Evolutionary conservation across 305 asterid genomes (phyloP).

Genomic region (Fraxinus angustifolia): DNA sequence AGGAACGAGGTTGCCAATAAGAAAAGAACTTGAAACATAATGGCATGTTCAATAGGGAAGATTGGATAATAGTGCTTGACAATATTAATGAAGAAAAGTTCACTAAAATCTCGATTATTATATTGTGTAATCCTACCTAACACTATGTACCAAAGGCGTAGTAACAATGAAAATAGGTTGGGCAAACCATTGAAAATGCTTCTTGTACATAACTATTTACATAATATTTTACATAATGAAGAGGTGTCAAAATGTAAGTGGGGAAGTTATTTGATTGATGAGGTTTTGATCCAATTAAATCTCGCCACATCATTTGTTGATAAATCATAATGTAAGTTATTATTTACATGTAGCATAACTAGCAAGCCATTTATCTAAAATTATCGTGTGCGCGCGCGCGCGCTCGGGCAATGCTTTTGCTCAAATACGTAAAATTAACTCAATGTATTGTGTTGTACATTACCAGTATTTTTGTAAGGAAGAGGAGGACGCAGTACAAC

Average conservation of each 20-base stretch:
- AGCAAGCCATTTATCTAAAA: not conserved
- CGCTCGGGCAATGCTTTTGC: not conserved
- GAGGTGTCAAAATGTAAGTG: not conserved
- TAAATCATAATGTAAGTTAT: not conserved
- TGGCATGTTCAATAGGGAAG: not conserved
- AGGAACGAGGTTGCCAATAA: not conserved
- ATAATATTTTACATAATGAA: too few species aligned
- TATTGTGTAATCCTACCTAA: not conserved
- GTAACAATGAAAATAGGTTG: not conserved
- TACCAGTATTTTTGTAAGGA: slow-evolving; percentile 70
- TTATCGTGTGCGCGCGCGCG: not conserved
- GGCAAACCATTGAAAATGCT: not conserved
- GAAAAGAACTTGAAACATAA: not conserved
- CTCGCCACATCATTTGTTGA: not conserved
- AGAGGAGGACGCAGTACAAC: slow-evolving; percentile 79
- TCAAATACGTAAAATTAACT: not conserved
- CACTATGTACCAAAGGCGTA: not conserved
- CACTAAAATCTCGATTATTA: not conserved
- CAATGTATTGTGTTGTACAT: not conserved
- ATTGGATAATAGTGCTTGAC: not conserved
- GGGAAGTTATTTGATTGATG: not conserved
- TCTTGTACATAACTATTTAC: not conserved
- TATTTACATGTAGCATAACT: too few species aligned
- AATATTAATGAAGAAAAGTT: not conserved
- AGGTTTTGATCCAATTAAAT: not conserved